A percentile compares a stretch with the other conserved stretches of the same genome.
Evolutionary conservation across 2,329 filamentous ascomycete genomes (phyloP).

Genomic region (Podosphaera fusca): DNA sequence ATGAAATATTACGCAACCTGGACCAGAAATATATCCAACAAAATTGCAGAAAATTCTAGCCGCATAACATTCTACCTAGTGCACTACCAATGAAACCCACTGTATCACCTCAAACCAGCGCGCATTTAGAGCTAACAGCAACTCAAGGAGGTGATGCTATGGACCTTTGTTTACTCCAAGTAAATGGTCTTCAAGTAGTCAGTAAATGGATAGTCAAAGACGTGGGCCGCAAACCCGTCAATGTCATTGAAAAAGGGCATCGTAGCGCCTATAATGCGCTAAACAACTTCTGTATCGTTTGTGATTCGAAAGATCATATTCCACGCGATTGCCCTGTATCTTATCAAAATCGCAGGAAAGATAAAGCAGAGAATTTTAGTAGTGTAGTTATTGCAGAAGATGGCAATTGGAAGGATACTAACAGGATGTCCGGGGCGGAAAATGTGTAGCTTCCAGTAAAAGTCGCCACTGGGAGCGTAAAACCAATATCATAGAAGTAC

Average conservation of each 20-base stretch:
- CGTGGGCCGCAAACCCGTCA: background rate
- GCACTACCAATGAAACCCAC: background rate
- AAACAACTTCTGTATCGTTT: background rate
- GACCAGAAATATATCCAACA: background rate
- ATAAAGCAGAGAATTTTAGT: background rate
- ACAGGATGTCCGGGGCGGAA: background rate
- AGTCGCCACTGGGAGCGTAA: too few species aligned
- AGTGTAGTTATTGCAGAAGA: background rate
- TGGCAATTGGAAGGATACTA: background rate
- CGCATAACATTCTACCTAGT: too few species aligned
- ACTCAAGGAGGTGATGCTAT: background rate
- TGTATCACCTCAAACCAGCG: background rate
- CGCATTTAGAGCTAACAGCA: background rate
- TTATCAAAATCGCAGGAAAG: background rate
- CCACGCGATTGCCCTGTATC: background rate
- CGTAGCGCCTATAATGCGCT: background rate
- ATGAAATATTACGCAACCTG: background rate
- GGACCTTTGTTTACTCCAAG: background rate
- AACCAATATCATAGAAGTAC: too few species aligned
- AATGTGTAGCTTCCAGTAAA: too few species aligned
- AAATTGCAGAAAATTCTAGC: background rate
- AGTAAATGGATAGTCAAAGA: background rate
- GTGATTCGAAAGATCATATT: background rate
- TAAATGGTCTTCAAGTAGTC: background rate
- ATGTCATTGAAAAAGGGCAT: background rate